Percentiles rank a stretch among this genome's conserved stretches.
phyloP scores from a whole-genome alignment of 192 early-diverging fungal species.

The Phycomyces blakesleeanus region DNA sequence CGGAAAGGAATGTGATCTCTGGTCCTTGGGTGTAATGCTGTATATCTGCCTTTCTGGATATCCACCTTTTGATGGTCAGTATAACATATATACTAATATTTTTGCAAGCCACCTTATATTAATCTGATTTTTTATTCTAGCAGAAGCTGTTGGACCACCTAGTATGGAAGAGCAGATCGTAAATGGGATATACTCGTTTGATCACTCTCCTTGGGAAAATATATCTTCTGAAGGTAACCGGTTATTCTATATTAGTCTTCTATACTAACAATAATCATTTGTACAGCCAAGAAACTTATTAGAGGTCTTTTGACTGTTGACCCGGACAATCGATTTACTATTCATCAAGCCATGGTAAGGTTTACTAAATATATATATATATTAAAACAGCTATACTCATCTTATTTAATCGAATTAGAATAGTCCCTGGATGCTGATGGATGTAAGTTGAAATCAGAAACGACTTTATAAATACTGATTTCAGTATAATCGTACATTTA shows the following conservation, averaged over 20 bases:
- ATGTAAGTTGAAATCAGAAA: background rate
- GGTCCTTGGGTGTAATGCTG: conserved; percentile 93
- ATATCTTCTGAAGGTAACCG: conserved; percentile 52
- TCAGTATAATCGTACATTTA: too few relatives aligned
- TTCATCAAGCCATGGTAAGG: conserved; percentile 18
- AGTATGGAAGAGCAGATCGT: conserved; percentile 49
- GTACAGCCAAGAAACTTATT: conserved; percentile 55
- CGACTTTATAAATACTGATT: too few relatives aligned
- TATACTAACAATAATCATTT: background rate
- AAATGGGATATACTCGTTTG: conserved; percentile 74
- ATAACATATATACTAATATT: background rate
- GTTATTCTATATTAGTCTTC: background rate
- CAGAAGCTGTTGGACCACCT: background rate
- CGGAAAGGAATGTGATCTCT: conserved; percentile 61
- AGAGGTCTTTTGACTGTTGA: conserved; percentile 54
- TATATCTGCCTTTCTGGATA: conserved; percentile 89
- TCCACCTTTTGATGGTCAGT: conserved; percentile 65
- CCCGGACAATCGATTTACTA: conserved; percentile 45
- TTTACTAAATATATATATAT: background rate
- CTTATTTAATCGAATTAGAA: background rate
- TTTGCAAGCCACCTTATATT: background rate
- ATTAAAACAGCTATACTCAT: background rate
- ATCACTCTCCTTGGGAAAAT: conserved; percentile 75
- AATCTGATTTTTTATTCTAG: background rate
- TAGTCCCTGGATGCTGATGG: background rate